Percentiles rank a stretch among this genome's conserved stretches.
Evolutionary conservation across 352 stramenopile genomes (phyloP).

Genomic region (Globisporangium echinulatum): DNA sequence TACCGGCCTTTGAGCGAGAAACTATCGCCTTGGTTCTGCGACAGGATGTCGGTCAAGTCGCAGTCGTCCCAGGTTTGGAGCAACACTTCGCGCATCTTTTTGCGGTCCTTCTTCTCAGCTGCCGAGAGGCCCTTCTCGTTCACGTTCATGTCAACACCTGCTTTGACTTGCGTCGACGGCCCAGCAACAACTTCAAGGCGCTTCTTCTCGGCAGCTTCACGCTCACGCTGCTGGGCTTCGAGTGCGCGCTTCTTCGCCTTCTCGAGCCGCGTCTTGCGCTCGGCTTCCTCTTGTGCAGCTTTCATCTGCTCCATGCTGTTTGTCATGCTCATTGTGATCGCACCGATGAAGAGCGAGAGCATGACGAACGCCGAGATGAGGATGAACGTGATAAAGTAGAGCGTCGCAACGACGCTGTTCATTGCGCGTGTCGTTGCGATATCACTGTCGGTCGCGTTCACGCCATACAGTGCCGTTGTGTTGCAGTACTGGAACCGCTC

Average conservation of each 20-base stretch:
- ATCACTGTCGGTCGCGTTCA: conserved; percentile 30
- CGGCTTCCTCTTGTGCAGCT: conserved; percentile 53
- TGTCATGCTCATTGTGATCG: conserved; percentile 89
- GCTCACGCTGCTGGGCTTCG: conserved; percentile 38
- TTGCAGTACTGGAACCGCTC: conserved; percentile 59
- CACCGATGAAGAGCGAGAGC: conserved; percentile 87
- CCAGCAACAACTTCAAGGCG: conserved; percentile 11
- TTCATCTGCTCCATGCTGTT: conserved; percentile 88
- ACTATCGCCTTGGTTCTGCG: conserved; percentile 36
- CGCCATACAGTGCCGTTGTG: conserved; percentile 44
- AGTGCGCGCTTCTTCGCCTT: conserved; percentile 50
- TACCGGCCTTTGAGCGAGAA: conserved; percentile 48
- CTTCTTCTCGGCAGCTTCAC: conserved; percentile 31
- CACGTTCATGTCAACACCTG: background rate
- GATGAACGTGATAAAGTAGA: conserved; percentile 88
- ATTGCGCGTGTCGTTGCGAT: conserved; percentile 27
- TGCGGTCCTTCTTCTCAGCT: conserved; percentile 47
- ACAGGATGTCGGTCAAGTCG: conserved; percentile 59
- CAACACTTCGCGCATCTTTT: conserved; percentile 71
- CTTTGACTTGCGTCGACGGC: background rate
- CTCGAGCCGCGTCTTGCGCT: conserved; percentile 47
- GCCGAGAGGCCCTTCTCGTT: conserved; percentile 41
- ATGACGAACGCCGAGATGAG: conserved; percentile 86
- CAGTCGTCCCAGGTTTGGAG: conserved; percentile 75
- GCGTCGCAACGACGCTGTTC: conserved; percentile 48